Evolutionary conservation across 1,284 basidiomycete genomes (phyloP).

Genomic region (Porodaedalea pini): DNA sequence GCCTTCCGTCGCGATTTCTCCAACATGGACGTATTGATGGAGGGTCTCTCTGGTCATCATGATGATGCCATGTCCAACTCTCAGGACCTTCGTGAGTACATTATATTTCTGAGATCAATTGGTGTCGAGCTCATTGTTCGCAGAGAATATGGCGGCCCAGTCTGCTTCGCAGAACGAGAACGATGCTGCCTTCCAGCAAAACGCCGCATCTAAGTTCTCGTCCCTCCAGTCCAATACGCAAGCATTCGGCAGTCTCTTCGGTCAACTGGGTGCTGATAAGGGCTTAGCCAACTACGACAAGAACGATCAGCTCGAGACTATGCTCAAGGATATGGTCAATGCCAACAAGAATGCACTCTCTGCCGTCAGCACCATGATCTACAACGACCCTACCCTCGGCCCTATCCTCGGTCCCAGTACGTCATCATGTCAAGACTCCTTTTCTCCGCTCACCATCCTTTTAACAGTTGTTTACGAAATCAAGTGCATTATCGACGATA

Average conservation of each 20-base stretch:
- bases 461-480: constrained; percentile 45
- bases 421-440: constrained; percentile 27
- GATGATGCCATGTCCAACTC: constrained; percentile 21
- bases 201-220: constrained; percentile 36
- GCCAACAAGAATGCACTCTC: constrained; percentile 43
- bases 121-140: constrained; percentile 19
- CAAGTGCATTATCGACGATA: constrained; percentile 45
- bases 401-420: constrained; percentile 53
- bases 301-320: constrained; percentile 40
- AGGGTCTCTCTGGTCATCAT: neutral
- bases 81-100: constrained; percentile 28
- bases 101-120: constrained; percentile 18
- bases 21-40: neutral
- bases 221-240: constrained; percentile 39
- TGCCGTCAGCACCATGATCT: constrained; percentile 31
- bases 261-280: constrained; percentile 39
- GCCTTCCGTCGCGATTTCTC: constrained; percentile 2
- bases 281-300: constrained; percentile 53
- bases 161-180: constrained; percentile 29
- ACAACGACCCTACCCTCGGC: constrained; percentile 42
- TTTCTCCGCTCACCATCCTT: constrained; percentile 14
- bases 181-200: constrained; percentile 37
- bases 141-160: constrained; percentile 36
- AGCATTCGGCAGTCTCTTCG: constrained; percentile 31
- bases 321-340: constrained; percentile 50